Conservation (phyloP, 305 asterid genomes). For the Striga hermonthica region DNA sequence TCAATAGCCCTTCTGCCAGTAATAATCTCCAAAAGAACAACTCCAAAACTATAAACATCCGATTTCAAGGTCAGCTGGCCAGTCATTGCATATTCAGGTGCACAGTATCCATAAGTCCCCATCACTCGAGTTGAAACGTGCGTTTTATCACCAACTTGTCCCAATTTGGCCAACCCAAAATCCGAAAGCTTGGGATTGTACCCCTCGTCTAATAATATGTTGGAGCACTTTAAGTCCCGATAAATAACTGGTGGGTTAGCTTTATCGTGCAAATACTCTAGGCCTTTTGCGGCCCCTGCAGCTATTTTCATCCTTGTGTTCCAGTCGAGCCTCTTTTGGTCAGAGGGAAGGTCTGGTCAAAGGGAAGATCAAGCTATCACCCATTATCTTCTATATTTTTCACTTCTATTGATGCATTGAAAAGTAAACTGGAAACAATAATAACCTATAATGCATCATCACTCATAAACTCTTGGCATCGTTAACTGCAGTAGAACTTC, state of each 20-base stretch:
- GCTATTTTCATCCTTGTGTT: constrained; percentile 77
- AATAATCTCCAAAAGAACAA: constrained; percentile 73
- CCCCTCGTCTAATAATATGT: constrained; percentile 59
- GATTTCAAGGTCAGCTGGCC: constrained; percentile 74
- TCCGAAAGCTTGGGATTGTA: constrained; percentile 71
- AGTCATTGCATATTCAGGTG: constrained; percentile 78
- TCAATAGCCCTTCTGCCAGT: constrained; percentile 79
- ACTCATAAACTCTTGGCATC: too few relatives aligned
- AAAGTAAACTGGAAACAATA: background rate
- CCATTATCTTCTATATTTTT: background rate
- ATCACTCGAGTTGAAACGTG: constrained; percentile 79
- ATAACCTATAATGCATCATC: background rate
- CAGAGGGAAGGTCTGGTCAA: constrained; percentile 66
- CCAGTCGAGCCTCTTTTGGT: constrained; percentile 68
- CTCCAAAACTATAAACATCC: constrained; percentile 78
- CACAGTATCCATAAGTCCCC: constrained; percentile 87
- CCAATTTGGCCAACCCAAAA: constrained; percentile 77
- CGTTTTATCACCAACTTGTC: constrained; percentile 78
- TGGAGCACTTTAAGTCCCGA: constrained; percentile 70
- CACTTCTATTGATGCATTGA: background rate
- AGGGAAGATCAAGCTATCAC: constrained; percentile 16
- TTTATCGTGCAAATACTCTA: constrained; percentile 81
- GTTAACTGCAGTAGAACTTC: background rate
- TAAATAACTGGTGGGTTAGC: constrained; percentile 82
- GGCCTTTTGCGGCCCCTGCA: constrained; percentile 77